Conservation (phyloP, 148 eudicot species). For the Chenopodium suecicum region DNA sequence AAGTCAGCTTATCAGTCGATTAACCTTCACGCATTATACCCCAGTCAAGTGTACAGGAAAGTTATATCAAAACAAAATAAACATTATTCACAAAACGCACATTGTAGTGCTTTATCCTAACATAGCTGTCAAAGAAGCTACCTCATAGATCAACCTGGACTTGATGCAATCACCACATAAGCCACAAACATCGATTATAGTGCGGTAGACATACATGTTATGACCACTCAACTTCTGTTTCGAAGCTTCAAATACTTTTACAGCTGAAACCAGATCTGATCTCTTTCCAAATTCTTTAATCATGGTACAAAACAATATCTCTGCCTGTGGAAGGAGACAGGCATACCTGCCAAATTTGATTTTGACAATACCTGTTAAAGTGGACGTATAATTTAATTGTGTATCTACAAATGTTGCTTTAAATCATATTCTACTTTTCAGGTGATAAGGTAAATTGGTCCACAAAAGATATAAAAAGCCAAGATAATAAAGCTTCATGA, state of each 20-base stretch:
- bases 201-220: slow-evolving; percentile 86
- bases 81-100: background rate
- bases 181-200: slow-evolving; percentile 89
- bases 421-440: background rate
- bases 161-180: slow-evolving; percentile 70
- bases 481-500: background rate
- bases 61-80: background rate
- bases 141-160: slow-evolving; percentile 91
- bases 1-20: background rate
- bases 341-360: slow-evolving; percentile 61
- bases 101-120: background rate
- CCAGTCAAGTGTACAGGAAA: background rate
- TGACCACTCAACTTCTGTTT: slow-evolving; percentile 53
- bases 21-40: slow-evolving; percentile 1
- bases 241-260: slow-evolving; percentile 75
- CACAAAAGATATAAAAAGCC: background rate
- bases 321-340: slow-evolving; percentile 53
- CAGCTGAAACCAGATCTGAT: slow-evolving; percentile 66
- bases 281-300: slow-evolving; percentile 86
- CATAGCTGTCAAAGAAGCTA: slow-evolving; percentile 29
- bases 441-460: background rate
- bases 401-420: background rate
- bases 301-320: slow-evolving; percentile 56
- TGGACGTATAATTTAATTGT: background rate
- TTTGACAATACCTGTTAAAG: background rate